Conservation (phyloP, 345 rosid species). For the Eucalyptus polybractea region DNA sequence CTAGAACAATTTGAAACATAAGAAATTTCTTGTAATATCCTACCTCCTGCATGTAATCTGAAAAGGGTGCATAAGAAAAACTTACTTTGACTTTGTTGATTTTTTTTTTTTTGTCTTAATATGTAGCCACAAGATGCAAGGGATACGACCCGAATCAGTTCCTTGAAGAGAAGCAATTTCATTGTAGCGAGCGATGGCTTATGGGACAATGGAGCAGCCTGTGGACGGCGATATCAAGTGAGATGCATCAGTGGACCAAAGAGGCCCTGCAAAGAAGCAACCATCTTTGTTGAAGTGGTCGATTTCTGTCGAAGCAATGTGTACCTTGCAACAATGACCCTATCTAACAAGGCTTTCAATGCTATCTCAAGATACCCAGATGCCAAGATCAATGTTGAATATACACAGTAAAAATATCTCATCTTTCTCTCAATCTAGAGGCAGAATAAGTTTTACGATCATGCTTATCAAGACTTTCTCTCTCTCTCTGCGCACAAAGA, state of each 20-base stretch:
- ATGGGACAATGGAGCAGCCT: conserved; percentile 25
- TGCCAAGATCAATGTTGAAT: conserved; percentile 13
- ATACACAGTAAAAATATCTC: conserved; percentile 1
- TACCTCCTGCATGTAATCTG: background rate
- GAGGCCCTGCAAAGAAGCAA: conserved; percentile 9
- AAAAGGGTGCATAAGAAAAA: background rate
- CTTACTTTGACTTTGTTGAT: background rate
- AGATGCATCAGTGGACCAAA: conserved; percentile 18
- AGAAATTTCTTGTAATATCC: too few species aligned
- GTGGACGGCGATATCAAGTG: conserved; percentile 2
- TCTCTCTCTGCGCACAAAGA: background rate
- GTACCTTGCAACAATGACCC: background rate
- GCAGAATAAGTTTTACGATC: background rate
- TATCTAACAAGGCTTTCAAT: conserved; percentile 8
- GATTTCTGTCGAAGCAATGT: conserved; percentile 4
- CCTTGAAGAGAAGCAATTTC: conserved; percentile 1
- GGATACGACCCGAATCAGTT: conserved; percentile 5
- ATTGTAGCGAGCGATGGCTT: conserved; percentile 11
- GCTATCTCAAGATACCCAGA: conserved; percentile 7
- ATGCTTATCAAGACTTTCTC: too few species aligned
- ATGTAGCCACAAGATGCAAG: conserved; percentile 8
- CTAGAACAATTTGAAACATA: background rate
- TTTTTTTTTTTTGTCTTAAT: background rate
- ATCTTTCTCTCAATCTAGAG: background rate
- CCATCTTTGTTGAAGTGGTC: conserved; percentile 6